A percentile compares a stretch with the other conserved stretches of the same genome.
phyloP scores from a whole-genome alignment of 805 yeast species.

The Candida ulmi region DNA sequence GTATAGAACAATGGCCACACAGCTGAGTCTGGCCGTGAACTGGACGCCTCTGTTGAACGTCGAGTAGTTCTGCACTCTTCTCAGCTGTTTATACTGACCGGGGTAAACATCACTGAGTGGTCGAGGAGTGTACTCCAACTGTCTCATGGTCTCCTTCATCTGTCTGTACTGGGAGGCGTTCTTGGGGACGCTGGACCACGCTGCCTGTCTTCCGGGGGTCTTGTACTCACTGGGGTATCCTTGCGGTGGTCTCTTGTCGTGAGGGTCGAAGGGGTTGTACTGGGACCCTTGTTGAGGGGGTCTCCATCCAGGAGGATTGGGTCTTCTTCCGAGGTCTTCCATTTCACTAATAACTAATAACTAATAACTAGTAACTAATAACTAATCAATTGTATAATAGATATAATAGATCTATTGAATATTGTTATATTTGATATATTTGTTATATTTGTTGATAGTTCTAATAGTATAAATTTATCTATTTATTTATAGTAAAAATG shows the following conservation, averaged over 20 bases:
- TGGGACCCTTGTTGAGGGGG: slow-evolving; percentile 41
- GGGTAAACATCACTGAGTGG: slow-evolving; percentile 72
- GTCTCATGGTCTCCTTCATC: slow-evolving; percentile 68
- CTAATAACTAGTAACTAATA: too few species aligned
- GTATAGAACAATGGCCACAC: slow-evolving; percentile 45
- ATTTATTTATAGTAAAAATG: too few species aligned
- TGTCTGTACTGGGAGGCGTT: slow-evolving; percentile 62
- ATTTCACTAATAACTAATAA: too few species aligned
- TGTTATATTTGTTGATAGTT: too few species aligned
- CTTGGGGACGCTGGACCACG: slow-evolving; percentile 53
- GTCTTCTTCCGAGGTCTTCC: slow-evolving; percentile 46
- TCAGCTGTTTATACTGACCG: slow-evolving; percentile 69
- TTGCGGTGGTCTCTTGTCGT: slow-evolving; percentile 70
- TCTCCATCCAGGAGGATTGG: slow-evolving; percentile 75
- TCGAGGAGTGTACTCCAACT: slow-evolving; percentile 70
- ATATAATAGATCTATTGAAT: too few species aligned
- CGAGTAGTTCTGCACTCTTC: slow-evolving; percentile 47
- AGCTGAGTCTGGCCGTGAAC: slow-evolving; percentile 46
- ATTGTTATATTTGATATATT: too few species aligned
- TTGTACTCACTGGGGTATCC: slow-evolving; percentile 83
- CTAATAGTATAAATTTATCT: too few species aligned
- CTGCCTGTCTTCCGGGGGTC: slow-evolving; percentile 56
- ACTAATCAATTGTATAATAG: too few species aligned
- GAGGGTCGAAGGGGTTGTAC: slow-evolving; percentile 79
- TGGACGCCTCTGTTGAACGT: slow-evolving; percentile 57